Evolutionary conservation across 179 eudicot species (phyloP).

Genomic region (Drosera spatulata): DNA sequence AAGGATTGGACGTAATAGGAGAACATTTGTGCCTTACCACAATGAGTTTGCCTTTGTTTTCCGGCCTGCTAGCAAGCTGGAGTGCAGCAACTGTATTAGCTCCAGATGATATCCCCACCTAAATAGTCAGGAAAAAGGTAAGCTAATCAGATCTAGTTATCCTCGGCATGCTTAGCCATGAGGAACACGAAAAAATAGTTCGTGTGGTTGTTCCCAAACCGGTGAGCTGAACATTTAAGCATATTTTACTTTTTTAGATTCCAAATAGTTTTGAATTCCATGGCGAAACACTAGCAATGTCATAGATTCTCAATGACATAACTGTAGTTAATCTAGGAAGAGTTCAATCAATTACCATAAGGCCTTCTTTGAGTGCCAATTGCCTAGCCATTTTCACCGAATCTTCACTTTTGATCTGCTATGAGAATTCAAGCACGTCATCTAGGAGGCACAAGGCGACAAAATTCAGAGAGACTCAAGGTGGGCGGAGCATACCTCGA

Average conservation of each 20-base stretch:
- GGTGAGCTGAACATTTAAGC: no score
- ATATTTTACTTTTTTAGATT: no score
- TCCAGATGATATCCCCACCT: slow-evolving; percentile 98
- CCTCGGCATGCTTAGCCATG: no score
- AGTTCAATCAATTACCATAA: slow-evolving; percentile 39
- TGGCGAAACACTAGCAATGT: no score
- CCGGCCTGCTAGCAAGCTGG: slow-evolving; percentile 74
- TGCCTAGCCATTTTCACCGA: slow-evolving; percentile 81
- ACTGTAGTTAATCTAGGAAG: not conserved
- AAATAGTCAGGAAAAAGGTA: not conserved
- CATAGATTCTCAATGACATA: no score
- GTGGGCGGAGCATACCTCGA: slow-evolving; percentile 46
- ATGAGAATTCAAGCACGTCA: slow-evolving; percentile 1
- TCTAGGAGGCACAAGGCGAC: not conserved
- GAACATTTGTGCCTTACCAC: slow-evolving; percentile 43
- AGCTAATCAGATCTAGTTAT: no score
- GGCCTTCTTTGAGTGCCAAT: slow-evolving; percentile 89
- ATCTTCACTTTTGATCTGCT: slow-evolving; percentile 72
- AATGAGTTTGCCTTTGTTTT: slow-evolving; percentile 96
- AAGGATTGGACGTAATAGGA: not conserved
- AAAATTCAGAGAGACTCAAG: not conserved
- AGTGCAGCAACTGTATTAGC: slow-evolving; percentile 93
- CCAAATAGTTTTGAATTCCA: no score
- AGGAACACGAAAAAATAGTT: no score
- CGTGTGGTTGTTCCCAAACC: no score